These are phyloP conservation scores for Fusarium nelsonii DNA, from an alignment of 2,329 filamentous ascomycete species.

Conservation along the genomic window DNA sequence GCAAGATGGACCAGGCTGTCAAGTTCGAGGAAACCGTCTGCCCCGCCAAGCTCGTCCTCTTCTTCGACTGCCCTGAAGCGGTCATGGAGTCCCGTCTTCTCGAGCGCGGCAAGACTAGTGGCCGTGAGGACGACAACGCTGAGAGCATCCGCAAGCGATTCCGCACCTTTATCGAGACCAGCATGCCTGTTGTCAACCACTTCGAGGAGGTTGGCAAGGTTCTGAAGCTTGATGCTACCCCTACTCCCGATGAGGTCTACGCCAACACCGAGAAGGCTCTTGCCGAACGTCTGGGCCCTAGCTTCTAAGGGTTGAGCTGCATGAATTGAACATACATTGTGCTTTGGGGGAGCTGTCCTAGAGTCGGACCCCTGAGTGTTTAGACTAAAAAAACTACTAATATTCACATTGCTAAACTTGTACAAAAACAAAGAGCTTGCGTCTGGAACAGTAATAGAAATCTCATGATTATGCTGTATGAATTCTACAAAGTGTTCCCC, in stretches of 20 bases:
- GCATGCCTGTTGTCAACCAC: conserved; percentile 95
- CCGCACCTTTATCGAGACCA: conserved; percentile 91
- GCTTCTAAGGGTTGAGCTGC: conserved; percentile 42
- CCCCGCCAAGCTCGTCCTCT: conserved; percentile 85
- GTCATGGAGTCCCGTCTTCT: conserved; percentile 88
- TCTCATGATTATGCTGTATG: conserved; percentile 5
- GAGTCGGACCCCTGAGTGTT: conserved; percentile 28
- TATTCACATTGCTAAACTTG: conserved; percentile 24
- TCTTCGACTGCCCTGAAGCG: conserved; percentile 92
- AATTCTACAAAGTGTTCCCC: neutral
- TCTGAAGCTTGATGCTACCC: conserved; percentile 81
- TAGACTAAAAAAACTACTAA: conserved; percentile 28
- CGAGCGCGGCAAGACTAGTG: conserved; percentile 92
- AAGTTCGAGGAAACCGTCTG: conserved; percentile 94
- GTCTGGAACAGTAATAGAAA: conserved; percentile 23
- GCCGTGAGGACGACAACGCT: conserved; percentile 91
- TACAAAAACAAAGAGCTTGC: conserved; percentile 11
- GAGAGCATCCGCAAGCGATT: conserved; percentile 98
- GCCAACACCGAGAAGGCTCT: conserved; percentile 65
- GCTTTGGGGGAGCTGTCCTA: conserved; percentile 26
- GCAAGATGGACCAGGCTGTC: conserved; percentile 96
- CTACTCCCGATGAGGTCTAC: conserved; percentile 72
- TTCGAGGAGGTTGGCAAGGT: conserved; percentile 83
- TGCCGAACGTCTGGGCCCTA: conserved; percentile 60
- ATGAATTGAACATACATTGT: conserved; percentile 22